Evolutionary conservation across 495 filamentous ascomycete species (phyloP), one percentile per base, ranked within the genome.

Genomic region (Clohesyomyces aquaticus): DNA sequence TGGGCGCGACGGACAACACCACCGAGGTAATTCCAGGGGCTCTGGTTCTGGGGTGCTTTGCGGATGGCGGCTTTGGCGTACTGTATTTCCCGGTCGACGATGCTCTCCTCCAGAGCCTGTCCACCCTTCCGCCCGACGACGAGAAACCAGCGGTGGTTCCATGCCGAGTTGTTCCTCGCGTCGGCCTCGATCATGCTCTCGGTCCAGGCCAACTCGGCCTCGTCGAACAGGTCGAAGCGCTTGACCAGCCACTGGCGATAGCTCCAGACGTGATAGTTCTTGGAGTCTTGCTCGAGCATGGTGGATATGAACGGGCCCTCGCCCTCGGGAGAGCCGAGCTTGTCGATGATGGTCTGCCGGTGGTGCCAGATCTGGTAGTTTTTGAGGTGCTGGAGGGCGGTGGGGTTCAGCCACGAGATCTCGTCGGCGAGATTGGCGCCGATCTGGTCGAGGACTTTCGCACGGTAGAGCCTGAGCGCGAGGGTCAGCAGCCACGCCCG

Each of bases 291-390:
- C 59, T 82, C 82, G 45, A 98, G 89, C 85, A 97, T 97, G 42
- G 81, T 70, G 60, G 80, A 81, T 46, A 96, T 83, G 79, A 98
- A 98, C 38, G 79, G 78, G 26, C 77, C 73, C 77, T 98, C 94
- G 18, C 82, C 80, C 16, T 73, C 71, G 8, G 73, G 54, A 16
- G 71, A 71, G 27, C 67, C 76, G 42, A 81, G 71, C 43, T 60
- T 64, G 71, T 89, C 82, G 72, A 96, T 82, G 19, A 98, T 77
- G 35, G 91, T 81, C 75, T 96, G 90, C 25, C 94, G 89, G 74
- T 98, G 95, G 71, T 96, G 91, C 94, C 94, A 98, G 72, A 98
- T 98, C 74, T 98, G 94, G 77, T 97, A 98, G 74, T 98, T 98
- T 74, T 98, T 98, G 70, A 93, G 83, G 70, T 96, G 86, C 25